Percentiles rank a stretch among this genome's conserved stretches.
These are phyloP conservation scores for Raphanus sativus DNA, from an alignment of 345 rosid species.

Conservation along the genomic window DNA sequence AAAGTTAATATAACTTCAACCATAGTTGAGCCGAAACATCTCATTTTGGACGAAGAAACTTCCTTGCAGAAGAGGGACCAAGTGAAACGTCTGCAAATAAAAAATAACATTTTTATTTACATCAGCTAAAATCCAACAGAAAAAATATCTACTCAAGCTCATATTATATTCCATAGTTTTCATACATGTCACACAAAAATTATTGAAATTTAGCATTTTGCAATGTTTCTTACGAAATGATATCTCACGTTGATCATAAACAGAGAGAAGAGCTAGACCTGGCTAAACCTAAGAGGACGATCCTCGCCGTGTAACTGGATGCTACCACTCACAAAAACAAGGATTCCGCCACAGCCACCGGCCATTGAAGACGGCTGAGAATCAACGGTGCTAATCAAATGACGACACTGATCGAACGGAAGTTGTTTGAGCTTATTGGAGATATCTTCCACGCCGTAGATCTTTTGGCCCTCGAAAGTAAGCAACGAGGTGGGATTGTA, in stretches of 20 bases:
- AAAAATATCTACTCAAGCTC: background rate
- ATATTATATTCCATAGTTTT: background rate
- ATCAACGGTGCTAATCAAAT: conserved; percentile 66
- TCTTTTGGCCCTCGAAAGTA: conserved; percentile 75
- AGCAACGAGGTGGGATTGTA: conserved; percentile 71
- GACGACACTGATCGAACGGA: conserved; percentile 74
- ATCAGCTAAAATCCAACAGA: background rate
- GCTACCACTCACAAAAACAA: conserved; percentile 81
- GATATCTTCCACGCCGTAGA: conserved; percentile 57
- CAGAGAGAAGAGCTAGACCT: conserved; percentile 48
- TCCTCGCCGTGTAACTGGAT: conserved; percentile 69
- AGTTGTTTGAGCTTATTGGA: conserved; percentile 57
- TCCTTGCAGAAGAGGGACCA: conserved; percentile 56
- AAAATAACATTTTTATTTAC: background rate
- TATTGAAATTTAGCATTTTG: background rate
- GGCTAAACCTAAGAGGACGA: conserved; percentile 68
- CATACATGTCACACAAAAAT: background rate
- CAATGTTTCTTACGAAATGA: background rate
- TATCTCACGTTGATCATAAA: background rate
- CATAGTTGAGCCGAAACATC: conserved; percentile 82
- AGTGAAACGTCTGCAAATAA: conserved; percentile 68
- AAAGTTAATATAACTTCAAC: conserved; percentile 24
- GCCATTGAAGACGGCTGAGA: conserved; percentile 63
- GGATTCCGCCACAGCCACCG: conserved; percentile 54
- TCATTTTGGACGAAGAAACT: conserved; percentile 75